Percentiles rank a stretch among this genome's conserved stretches.
These are phyloP conservation scores for Collybia mongolica DNA, from an alignment of 768 basidiomycete species.

Conservation along the genomic window DNA sequence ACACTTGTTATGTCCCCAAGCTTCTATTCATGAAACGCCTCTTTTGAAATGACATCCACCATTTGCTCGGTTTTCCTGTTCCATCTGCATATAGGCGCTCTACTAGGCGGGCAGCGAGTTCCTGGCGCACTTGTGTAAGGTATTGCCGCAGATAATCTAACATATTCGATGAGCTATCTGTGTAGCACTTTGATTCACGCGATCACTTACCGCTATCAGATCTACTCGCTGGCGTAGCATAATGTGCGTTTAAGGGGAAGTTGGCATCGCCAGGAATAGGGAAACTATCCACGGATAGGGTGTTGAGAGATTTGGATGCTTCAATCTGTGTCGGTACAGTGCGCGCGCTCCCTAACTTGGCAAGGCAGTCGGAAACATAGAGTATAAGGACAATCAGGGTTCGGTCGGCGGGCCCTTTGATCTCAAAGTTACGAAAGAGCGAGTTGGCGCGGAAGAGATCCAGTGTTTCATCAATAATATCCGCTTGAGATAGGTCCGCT, in stretches of 20 bases:
- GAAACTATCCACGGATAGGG: conserved; percentile 91
- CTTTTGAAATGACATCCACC: conserved; percentile 99
- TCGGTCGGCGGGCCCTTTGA: conserved; percentile 96
- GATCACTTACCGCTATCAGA: conserved; percentile 69
- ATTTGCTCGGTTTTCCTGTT: conserved; percentile 94
- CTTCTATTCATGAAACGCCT: conserved; percentile 94
- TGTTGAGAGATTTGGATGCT: conserved; percentile 85
- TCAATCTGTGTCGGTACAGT: conserved; percentile 75
- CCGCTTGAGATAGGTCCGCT: conserved; percentile 80
- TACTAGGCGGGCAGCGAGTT: conserved; percentile 81
- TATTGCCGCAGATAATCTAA: conserved; percentile 89
- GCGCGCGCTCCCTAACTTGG: conserved; percentile 77
- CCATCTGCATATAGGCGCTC: conserved; percentile 92
- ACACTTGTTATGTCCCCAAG: conserved; percentile 54
- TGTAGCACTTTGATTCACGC: background rate
- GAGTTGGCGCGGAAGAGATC: conserved; percentile 99
- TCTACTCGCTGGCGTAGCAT: conserved; percentile 74
- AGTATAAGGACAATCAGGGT: conserved; percentile 96
- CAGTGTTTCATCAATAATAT: conserved; percentile 94
- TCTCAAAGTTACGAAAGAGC: conserved; percentile 99
- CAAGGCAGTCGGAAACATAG: conserved; percentile 95
- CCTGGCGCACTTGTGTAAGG: conserved; percentile 90
- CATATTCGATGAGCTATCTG: conserved; percentile 8
- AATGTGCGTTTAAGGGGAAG: conserved; percentile 91
- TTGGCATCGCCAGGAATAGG: conserved; percentile 94